Conservation (phyloP, 805 yeast genomes). For the Spathaspora boniae region DNA sequence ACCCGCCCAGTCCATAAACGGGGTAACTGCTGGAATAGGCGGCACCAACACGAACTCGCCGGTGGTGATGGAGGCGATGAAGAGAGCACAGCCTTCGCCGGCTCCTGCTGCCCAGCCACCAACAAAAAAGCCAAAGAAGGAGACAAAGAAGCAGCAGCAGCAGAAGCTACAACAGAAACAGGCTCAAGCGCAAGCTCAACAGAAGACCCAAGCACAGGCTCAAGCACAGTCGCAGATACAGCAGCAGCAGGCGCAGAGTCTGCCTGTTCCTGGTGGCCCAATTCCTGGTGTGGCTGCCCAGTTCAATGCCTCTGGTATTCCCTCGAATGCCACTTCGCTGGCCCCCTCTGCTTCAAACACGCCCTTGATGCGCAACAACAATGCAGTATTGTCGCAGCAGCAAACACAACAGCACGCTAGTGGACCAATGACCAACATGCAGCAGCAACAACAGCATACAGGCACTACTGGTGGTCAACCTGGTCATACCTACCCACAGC, state of each 20-base stretch:
- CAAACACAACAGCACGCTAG: slow-evolving; percentile 4
- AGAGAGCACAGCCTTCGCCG: slow-evolving; percentile 1
- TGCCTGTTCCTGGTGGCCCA: neutral
- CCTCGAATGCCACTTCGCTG: slow-evolving; percentile 10
- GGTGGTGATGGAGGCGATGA: slow-evolving; percentile 1
- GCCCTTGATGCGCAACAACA: slow-evolving; percentile 12
- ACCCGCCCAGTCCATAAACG: neutral
- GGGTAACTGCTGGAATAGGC: slow-evolving; percentile 1
- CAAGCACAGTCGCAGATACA: slow-evolving; percentile 11
- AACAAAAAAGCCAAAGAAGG: slow-evolving; percentile 12
- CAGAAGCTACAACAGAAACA: slow-evolving; percentile 15
- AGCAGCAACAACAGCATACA: slow-evolving; percentile 9
- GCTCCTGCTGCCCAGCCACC: slow-evolving; percentile 4
- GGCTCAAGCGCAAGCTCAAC: slow-evolving; percentile 10
- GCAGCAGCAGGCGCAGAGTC: slow-evolving; percentile 11
- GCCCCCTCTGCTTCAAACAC: slow-evolving; percentile 8
- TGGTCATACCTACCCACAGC: slow-evolving; percentile 19
- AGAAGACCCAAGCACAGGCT: slow-evolving; percentile 12
- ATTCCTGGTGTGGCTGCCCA: slow-evolving; percentile 5
- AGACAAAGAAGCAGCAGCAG: slow-evolving; percentile 14
- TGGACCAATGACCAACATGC: neutral
- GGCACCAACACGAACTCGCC: slow-evolving; percentile 2
- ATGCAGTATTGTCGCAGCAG: slow-evolving; percentile 5
- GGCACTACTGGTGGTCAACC: neutral
- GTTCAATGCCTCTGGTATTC: slow-evolving; percentile 6